These are phyloP conservation scores for Sanghuangporus weigelae DNA, from an alignment of 1,284 basidiomycete genomes.

Conservation along the genomic window DNA sequence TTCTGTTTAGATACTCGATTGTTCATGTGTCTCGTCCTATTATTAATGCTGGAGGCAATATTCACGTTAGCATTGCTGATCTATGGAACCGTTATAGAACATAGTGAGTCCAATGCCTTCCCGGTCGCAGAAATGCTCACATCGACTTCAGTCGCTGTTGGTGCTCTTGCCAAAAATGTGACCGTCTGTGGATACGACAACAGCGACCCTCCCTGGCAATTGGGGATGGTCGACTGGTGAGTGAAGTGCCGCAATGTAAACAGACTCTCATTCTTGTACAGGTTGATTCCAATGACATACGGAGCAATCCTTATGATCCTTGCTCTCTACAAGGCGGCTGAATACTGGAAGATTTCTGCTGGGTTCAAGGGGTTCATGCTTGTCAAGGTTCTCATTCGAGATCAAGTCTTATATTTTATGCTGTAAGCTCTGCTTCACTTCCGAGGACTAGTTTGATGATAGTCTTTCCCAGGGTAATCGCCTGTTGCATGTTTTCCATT, in stretches of 20 bases:
- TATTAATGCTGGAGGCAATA: no score
- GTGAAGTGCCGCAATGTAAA: neutral
- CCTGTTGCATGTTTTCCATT: neutral
- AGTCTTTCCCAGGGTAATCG: neutral
- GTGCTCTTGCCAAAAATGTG: neutral
- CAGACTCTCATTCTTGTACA: neutral
- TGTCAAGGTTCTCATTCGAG: neutral
- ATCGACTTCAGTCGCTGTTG: neutral
- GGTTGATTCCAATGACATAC: neutral
- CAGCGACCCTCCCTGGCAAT: neutral
- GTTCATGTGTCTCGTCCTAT: no score
- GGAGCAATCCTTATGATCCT: neutral
- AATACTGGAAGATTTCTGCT: neutral
- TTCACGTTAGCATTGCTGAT: neutral
- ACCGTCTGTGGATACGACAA: neutral
- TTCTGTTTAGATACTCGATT: no score
- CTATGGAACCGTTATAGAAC: neutral
- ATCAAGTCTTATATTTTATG: neutral
- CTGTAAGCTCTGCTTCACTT: neutral
- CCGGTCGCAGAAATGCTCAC: neutral
- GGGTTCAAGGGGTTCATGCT: neutral
- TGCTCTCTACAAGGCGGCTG: neutral
- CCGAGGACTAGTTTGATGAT: neutral
- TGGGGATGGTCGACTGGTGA: neutral
- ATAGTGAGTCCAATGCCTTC: neutral